These are phyloP conservation scores for Metschnikowia shivogae DNA, from an alignment of 805 yeast genomes.

Conservation along the genomic window DNA sequence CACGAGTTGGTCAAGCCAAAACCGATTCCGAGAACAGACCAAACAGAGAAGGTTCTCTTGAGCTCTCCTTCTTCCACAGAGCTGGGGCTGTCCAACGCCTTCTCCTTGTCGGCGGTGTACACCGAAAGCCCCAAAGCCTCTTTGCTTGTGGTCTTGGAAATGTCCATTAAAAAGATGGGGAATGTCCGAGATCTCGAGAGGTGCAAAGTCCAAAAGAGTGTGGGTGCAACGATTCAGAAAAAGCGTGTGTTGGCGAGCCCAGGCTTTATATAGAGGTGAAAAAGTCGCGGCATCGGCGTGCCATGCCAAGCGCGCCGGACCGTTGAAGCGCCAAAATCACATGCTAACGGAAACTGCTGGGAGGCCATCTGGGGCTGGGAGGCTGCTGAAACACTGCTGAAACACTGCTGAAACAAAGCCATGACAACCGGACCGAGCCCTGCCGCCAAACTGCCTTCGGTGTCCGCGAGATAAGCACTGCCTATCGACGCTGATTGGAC, in stretches of 20 bases:
- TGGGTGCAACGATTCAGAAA: constrained; percentile 1
- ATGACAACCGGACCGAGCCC: neutral
- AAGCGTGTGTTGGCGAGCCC: neutral
- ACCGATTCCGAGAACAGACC: constrained; percentile 38
- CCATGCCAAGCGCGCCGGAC: neutral
- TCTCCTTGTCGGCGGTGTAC: constrained; percentile 12
- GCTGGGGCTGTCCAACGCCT: constrained; percentile 9
- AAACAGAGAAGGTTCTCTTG: constrained; percentile 35
- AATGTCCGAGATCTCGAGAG: neutral
- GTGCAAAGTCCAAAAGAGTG: neutral
- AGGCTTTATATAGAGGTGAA: neutral
- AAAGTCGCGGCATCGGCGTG: neutral
- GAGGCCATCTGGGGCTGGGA: neutral
- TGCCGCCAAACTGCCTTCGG: too few species aligned
- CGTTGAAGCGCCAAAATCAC: constrained; percentile 1
- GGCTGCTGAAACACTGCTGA: too few species aligned
- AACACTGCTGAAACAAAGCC: too few species aligned
- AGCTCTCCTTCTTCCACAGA: constrained; percentile 20
- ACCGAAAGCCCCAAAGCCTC: constrained; percentile 12
- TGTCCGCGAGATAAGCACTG: neutral
- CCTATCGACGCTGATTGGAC: neutral
- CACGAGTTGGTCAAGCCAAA: constrained; percentile 42
- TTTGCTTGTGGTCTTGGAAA: neutral
- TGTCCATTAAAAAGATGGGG: constrained; percentile 2
- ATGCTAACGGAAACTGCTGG: neutral